Conservation (phyloP, 2,329 filamentous ascomycete species). For the Calonectria ilicicola region DNA sequence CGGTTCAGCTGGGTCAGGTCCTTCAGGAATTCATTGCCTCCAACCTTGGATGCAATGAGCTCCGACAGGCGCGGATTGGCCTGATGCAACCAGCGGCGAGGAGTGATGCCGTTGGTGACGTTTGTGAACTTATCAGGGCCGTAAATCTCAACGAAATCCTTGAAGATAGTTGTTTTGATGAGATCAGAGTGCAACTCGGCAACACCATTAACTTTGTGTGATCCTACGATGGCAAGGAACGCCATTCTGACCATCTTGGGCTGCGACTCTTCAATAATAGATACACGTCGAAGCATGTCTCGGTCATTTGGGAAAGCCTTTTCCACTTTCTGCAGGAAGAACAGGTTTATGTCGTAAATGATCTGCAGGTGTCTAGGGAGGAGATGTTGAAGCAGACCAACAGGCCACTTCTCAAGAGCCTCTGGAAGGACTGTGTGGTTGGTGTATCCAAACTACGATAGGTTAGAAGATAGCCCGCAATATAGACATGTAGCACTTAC, state of each 20-base stretch:
- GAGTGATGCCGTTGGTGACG: conserved; percentile 98
- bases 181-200: conserved; percentile 97
- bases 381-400: conserved; percentile 90
- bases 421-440: conserved; percentile 99
- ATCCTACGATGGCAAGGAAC: conserved; percentile 92
- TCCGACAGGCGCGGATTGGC: conserved; percentile 94
- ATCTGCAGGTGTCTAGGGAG: conserved; percentile 95
- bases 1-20: conserved; percentile 89
- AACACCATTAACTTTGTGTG: conserved; percentile 99
- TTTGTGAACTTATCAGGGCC: conserved; percentile 98
- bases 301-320: conserved; percentile 90
- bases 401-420: conserved; percentile 98
- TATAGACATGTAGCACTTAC: conserved; percentile 54
- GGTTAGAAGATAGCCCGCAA: conserved; percentile 18
- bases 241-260: conserved; percentile 99
- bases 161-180: conserved; percentile 99
- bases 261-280: conserved; percentile 96
- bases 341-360: conserved; percentile 97
- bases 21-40: conserved; percentile 86
- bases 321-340: conserved; percentile 92
- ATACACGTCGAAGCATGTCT: conserved; percentile 87
- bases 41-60: conserved; percentile 90
- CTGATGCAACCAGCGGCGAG: conserved; percentile 95
- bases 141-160: conserved; percentile 96
- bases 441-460: conserved; percentile 86